Base-by-base conservation (phyloP, 306 rosid genomes). In the Cucurbita argyrosperma region DNA sequence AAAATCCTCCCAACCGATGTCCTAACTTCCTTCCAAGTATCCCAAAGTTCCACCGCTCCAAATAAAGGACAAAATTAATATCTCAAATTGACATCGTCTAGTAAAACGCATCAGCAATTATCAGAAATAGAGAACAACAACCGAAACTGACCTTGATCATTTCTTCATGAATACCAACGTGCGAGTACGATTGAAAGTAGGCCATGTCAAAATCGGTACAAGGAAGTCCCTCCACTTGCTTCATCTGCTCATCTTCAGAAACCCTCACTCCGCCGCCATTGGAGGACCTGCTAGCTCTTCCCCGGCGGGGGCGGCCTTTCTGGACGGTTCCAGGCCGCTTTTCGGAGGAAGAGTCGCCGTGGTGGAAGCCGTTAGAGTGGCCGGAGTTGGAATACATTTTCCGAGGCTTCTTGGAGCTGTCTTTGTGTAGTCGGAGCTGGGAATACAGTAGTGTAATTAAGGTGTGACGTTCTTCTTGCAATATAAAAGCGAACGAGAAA, bases 131-230 rank as follows among this genome's bases (percentile, higher is more conserved):
- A 47, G 26, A 21, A 39, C 7, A 43, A 5, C 4, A n/a, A 10
- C 65, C 56, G 11, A 45, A 57, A 40, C 14, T 37, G 70, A 90
- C 98, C 98, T 94, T 94, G 82, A 94, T 90, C 98, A 94, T 94
- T 76, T 89, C 98, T 74, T 94, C 95, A 78, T 94, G 98, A 78
- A 94, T 89, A 16, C 98, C 98, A 52, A 94, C 95, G 82, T 94
- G 96, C 23, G 98, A 85, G 76, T 94, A 94, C 56, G 98, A 90
- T 70, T 89, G 92, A 78, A 94, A 94, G 79, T 94, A 94, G 56
- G 97, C 98, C 86, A 83, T 81, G 83, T 94, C 98, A 73, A 89
- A 90, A 80, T 90, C 98, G 14, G 98, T 90, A 80, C 92, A 89
- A 72, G 96, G 96, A 79, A 88, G 81, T 8, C 79, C 83, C 57